Evolutionary conservation across 495 filamentous ascomycete species (phyloP), one percentile per base, ranked within the genome.

Genomic region (Pseudomonodictys pantanalensis): DNA sequence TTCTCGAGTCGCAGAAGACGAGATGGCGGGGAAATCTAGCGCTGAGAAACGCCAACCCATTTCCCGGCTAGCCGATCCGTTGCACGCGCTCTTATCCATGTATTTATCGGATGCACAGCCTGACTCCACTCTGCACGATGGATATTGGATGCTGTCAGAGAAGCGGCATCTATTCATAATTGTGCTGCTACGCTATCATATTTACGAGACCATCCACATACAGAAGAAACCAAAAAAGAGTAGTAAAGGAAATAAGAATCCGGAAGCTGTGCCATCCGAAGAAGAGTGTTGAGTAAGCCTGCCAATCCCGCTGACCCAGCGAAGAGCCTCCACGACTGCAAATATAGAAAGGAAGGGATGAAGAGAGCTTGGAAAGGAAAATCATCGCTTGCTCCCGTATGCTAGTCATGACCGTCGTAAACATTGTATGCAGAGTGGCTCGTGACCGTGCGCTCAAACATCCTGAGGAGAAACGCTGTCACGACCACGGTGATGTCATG

Each of bases 401-500:
- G 64, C 64, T 63, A 35, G 49, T 63, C 59, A 52, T 67, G 44
- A 66, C 29, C 49, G 51, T 55, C 59, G 56, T 67, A 43, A 61
- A 52, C 9, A 49, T 46, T 49, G 41, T 47, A 58, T 39, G 30
- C 30, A 35, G 10, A n/a, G 46, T 22, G n/a, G n/a, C 18, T 24
- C 22, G 48, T 22, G 22, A 29, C 43, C 35, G 44, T 56, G 29
- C 44, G 18, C 39, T 39, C 22, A 25, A 15, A 28, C 52, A 56
- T 12, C 38, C 38, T 18, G 60, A 58, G 33, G 30, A 18, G 35
- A 39, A 64, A 25, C 41, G 17, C 30, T 48, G 43, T 18, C 29
- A 35, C 29, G 57, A 53, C 53, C 58, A 30, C 54, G 46, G 53
- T 60, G 44, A 58, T 46, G 52, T 66, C 58, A 38, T 62, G 32